phyloP scores from a whole-genome alignment of 768 basidiomycete species.

The Lactifluus pinguis region DNA sequence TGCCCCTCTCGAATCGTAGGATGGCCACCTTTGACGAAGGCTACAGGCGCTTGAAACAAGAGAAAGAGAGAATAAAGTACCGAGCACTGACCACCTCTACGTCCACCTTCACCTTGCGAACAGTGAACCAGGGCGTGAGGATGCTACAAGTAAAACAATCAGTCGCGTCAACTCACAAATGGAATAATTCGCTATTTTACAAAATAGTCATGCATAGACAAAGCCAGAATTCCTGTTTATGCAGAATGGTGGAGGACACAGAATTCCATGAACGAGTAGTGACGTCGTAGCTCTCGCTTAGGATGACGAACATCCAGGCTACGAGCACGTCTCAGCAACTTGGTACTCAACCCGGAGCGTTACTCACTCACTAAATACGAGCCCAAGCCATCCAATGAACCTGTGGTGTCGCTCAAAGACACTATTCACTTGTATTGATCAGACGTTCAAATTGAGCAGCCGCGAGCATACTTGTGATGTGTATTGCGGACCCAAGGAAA shows the following conservation, averaged over 20 bases:
- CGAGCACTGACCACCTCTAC: constrained; percentile 54
- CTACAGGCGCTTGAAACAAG: constrained; percentile 27
- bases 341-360: not conserved
- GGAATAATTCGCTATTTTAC: constrained; percentile 33
- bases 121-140: constrained; percentile 65
- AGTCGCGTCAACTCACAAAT: not conserved
- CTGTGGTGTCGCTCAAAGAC: constrained; percentile 76
- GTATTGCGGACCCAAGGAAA: constrained; percentile 76
- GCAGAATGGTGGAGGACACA: constrained; percentile 43
- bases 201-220: constrained; percentile 63
- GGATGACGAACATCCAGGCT: constrained; percentile 59
- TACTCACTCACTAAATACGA: constrained; percentile 41
- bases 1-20: constrained; percentile 70
- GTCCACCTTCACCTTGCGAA: constrained; percentile 62
- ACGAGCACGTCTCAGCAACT: not conserved
- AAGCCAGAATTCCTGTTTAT: constrained; percentile 74
- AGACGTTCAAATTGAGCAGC: not conserved
- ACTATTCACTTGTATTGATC: constrained; percentile 28
- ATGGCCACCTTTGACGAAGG: constrained; percentile 74
- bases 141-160: constrained; percentile 35
- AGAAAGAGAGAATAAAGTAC: not conserved
- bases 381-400: constrained; percentile 60
- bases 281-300: constrained; percentile 54
- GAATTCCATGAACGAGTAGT: constrained; percentile 48
- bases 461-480: constrained; percentile 59